Conservation (phyloP, 768 basidiomycete species). For the Filobasidium floriforme region DNA sequence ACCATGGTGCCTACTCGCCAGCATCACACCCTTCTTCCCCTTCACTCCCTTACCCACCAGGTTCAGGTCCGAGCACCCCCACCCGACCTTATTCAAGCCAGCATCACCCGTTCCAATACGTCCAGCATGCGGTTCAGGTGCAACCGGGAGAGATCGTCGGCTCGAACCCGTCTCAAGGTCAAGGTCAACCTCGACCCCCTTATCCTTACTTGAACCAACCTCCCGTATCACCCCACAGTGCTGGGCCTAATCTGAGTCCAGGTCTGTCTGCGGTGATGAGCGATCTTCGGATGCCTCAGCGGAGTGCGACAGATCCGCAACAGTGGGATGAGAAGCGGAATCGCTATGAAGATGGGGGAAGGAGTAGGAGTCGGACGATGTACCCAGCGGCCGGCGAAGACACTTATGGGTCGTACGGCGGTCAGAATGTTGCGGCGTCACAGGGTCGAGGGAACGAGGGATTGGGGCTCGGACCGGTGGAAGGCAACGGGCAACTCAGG, state of each 20-base stretch:
- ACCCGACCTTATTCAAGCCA: not conserved
- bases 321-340: constrained; percentile 3
- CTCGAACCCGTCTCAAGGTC: not conserved
- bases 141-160: no score
- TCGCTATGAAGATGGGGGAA: not conserved
- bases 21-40: not conserved
- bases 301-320: constrained; percentile 5
- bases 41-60: not conserved
- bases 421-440: not conserved
- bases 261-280: not conserved
- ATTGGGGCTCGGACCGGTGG: not conserved
- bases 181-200: not conserved
- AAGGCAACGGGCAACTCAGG: not conserved
- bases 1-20: not conserved
- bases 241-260: constrained; percentile 1
- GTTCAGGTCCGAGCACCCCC: not conserved
- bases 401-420: not conserved
- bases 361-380: not conserved
- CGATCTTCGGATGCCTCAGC: not conserved
- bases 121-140: not conserved
- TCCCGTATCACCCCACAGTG: not conserved
- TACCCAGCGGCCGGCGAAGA: not conserved
- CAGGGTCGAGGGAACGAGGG: not conserved
- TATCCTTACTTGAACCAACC: not conserved
- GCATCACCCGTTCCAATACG: not conserved